These are phyloP conservation scores for Tolypocladium album DNA, from an alignment of 2,329 filamentous ascomycete genomes.

Conservation along the genomic window DNA sequence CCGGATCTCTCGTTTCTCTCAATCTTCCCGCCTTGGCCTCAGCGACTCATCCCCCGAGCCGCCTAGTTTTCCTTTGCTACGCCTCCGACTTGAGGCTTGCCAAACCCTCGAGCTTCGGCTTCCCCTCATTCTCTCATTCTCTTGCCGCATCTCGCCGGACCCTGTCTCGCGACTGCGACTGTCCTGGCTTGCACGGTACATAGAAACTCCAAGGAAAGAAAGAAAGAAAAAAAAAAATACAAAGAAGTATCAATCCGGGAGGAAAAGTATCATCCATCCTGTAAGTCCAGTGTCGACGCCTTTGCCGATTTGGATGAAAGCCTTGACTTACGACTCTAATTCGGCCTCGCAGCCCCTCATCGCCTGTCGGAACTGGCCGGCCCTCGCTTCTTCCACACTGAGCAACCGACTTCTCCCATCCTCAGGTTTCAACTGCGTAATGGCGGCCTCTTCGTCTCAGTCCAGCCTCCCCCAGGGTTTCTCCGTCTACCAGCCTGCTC, in stretches of 20 bases:
- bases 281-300: not conserved
- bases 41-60: not conserved
- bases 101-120: slow-evolving; percentile 2
- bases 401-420: not conserved
- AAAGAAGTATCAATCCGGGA: not conserved
- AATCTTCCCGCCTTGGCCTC: slow-evolving; percentile 1
- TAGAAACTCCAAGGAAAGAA: no score
- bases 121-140: not conserved
- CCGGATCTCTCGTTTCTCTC: slow-evolving; percentile 8
- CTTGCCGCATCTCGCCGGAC: not conserved
- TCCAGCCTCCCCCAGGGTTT: slow-evolving; percentile 34
- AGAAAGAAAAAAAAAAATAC: not conserved
- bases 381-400: not conserved
- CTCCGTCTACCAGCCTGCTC: slow-evolving; percentile 47
- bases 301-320: not conserved
- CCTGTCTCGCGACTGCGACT: not conserved
- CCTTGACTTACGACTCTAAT: not conserved
- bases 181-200: not conserved
- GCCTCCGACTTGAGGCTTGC: not conserved
- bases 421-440: slow-evolving; percentile 6
- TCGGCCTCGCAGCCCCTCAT: not conserved
- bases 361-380: slow-evolving; percentile 1
- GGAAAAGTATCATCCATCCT: not conserved
- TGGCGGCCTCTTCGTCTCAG: slow-evolving; percentile 13
- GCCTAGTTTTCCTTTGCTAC: not conserved